phyloP scores from a whole-genome alignment of 371 early-diverging fungal species.

The Coemansia sp. region DNA sequence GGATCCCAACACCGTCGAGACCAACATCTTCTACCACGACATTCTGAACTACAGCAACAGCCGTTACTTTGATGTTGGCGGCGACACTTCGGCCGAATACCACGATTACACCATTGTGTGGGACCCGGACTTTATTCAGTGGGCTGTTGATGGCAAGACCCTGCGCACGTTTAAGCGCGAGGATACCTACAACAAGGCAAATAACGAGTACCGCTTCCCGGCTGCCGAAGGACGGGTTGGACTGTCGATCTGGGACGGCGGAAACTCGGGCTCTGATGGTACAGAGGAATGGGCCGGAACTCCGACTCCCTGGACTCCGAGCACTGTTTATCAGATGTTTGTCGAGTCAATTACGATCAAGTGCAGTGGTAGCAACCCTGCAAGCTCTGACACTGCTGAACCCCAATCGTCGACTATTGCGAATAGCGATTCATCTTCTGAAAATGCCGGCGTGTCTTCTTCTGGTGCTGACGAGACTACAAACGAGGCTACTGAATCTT shows the following conservation, averaged over 20 bases:
- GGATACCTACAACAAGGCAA: slow-evolving; percentile 39
- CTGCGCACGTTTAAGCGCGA: slow-evolving; percentile 53
- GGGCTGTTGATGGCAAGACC: slow-evolving; percentile 58
- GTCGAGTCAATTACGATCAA: slow-evolving; percentile 55
- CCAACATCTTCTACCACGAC: slow-evolving; percentile 64
- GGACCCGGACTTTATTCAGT: slow-evolving; percentile 56
- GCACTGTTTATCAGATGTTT: slow-evolving; percentile 53
- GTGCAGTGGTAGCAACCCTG: slow-evolving; percentile 33
- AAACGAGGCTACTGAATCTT: not conserved
- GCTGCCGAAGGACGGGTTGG: slow-evolving; percentile 57
- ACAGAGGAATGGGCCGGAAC: slow-evolving; percentile 67
- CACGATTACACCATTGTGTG: slow-evolving; percentile 58
- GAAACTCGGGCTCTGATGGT: slow-evolving; percentile 56
- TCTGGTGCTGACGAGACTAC: not conserved
- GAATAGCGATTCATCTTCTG: not conserved
- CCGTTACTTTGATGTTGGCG: slow-evolving; percentile 17
- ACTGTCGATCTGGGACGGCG: slow-evolving; percentile 73
- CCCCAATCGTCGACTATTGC: not conserved
- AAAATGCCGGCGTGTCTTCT: not conserved
- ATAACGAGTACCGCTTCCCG: slow-evolving; percentile 54
- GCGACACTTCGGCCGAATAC: slow-evolving; percentile 34
- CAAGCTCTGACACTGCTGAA: not conserved
- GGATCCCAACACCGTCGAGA: slow-evolving; percentile 55
- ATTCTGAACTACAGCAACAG: slow-evolving; percentile 53
- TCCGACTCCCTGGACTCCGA: slow-evolving; percentile 61